These are phyloP conservation scores for Backusella circina DNA, from an alignment of 192 early-diverging fungal species.

Conservation along the genomic window DNA sequence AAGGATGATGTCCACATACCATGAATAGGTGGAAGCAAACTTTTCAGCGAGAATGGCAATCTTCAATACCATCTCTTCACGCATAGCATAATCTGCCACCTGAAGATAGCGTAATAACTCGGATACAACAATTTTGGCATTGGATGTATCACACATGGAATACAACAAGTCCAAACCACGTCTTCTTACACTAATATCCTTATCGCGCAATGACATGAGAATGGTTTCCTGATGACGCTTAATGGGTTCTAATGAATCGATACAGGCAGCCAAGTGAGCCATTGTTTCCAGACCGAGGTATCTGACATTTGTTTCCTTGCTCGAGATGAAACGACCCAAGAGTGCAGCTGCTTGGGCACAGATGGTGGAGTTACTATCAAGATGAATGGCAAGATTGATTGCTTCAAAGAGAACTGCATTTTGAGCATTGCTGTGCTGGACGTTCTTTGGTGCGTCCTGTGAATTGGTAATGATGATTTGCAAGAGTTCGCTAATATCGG, in stretches of 20 bases:
- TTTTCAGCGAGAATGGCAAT: conserved; percentile 99
- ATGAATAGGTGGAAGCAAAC: conserved; percentile 94
- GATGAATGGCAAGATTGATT: conserved; percentile 91
- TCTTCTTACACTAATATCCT: conserved; percentile 95
- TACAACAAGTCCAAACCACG: conserved; percentile 94
- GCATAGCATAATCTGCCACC: conserved; percentile 84
- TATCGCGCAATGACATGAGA: conserved; percentile 89
- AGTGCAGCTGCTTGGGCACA: conserved; percentile 81
- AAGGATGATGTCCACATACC: conserved; percentile 98
- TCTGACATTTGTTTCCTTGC: conserved; percentile 97
- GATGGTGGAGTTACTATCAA: conserved; percentile 85
- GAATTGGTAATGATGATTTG: conserved; percentile 82
- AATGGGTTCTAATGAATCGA: conserved; percentile 80
- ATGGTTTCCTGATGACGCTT: conserved; percentile 85
- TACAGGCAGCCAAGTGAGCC: conserved; percentile 85
- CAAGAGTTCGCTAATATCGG: conserved; percentile 68
- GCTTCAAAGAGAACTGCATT: conserved; percentile 98
- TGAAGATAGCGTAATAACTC: conserved; percentile 91
- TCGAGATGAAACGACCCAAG: conserved; percentile 86
- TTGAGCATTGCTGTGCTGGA: conserved; percentile 97
- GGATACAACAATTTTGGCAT: conserved; percentile 81
- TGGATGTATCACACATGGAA: conserved; percentile 92
- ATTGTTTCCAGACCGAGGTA: conserved; percentile 97
- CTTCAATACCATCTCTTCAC: conserved; percentile 98
- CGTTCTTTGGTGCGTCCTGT: conserved; percentile 89